phyloP scores from a whole-genome alignment of 495 filamentous ascomycete species.

The Penicillium chermesinum region DNA sequence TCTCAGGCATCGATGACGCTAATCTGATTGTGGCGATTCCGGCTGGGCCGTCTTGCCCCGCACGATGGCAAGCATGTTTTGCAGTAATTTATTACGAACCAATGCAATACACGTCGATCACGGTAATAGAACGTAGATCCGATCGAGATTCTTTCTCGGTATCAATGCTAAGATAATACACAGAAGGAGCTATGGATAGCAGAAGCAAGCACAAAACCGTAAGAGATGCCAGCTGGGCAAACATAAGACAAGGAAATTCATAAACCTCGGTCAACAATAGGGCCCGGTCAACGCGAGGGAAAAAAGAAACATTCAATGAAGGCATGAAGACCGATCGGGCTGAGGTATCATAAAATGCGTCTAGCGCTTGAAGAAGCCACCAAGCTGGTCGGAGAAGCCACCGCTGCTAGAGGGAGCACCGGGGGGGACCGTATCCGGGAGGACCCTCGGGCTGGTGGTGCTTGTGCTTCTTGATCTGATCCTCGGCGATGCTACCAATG shows the following conservation, averaged over 20 bases:
- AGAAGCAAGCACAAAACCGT: constrained; percentile 4
- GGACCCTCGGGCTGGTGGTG: constrained; percentile 26
- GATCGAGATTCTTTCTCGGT: constrained; percentile 9
- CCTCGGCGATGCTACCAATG: constrained; percentile 43
- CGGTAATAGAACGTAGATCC: constrained; percentile 6
- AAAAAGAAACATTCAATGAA: not conserved
- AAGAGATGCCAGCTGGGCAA: constrained; percentile 1
- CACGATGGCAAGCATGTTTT: constrained; percentile 5
- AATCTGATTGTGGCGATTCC: constrained; percentile 1
- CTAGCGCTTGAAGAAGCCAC: constrained; percentile 43
- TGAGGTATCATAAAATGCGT: constrained; percentile 1
- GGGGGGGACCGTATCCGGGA: constrained; percentile 10
- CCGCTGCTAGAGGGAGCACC: constrained; percentile 19
- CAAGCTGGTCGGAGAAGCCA: constrained; percentile 39
- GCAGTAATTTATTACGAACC: not conserved
- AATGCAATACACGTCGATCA: constrained; percentile 5
- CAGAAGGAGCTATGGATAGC: constrained; percentile 16
- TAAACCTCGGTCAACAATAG: constrained; percentile 15
- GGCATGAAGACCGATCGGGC: not conserved
- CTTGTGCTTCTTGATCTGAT: constrained; percentile 43
- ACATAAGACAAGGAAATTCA: constrained; percentile 25
- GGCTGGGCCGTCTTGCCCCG: no score
- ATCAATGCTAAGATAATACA: constrained; percentile 13
- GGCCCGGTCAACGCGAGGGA: not conserved
- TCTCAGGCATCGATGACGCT: constrained; percentile 2